Conservation (phyloP, 306 rosid genomes). For the Medicago arabica region DNA sequence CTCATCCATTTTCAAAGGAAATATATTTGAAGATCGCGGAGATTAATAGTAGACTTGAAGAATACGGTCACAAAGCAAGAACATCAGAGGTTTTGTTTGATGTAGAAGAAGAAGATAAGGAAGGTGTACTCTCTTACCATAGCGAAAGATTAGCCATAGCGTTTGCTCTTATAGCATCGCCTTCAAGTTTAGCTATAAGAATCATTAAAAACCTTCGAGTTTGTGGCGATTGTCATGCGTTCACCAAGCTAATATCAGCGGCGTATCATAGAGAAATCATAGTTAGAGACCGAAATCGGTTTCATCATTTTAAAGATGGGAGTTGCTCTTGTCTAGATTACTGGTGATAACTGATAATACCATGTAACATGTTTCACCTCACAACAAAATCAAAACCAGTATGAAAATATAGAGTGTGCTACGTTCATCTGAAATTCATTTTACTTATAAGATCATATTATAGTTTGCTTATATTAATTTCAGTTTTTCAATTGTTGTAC, state of each 20-base stretch:
- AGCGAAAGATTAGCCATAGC: conserved; percentile 58
- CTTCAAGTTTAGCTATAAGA: conserved; percentile 45
- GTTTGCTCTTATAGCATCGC: conserved; percentile 47
- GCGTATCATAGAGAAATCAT: conserved; percentile 46
- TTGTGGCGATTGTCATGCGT: conserved; percentile 50
- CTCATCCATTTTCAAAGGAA: conserved; percentile 49
- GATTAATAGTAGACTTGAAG: conserved; percentile 47
- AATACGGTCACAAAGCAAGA: conserved; percentile 50
- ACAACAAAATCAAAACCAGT: conserved; percentile 15
- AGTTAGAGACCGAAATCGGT: conserved; percentile 54
- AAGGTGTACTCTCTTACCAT: conserved; percentile 53
- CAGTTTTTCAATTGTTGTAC: neutral
- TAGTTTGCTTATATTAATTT: neutral
- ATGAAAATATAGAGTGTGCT: neutral
- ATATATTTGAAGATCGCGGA: conserved; percentile 52
- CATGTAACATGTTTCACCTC: conserved; percentile 12
- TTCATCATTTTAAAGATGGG: conserved; percentile 54
- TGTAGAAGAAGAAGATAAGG: conserved; percentile 58
- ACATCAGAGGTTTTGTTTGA: conserved; percentile 53
- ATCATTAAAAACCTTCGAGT: conserved; percentile 55
- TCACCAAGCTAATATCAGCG: conserved; percentile 47
- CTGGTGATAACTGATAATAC: conserved; percentile 41
- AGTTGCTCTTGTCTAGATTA: conserved; percentile 53
- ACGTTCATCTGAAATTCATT: neutral
- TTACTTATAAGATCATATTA: conserved; percentile 1